Evolutionary conservation across 495 filamentous ascomycete genomes (phyloP), one percentile per base, ranked within the genome.

Genomic region (Chaetomium fimeti): DNA sequence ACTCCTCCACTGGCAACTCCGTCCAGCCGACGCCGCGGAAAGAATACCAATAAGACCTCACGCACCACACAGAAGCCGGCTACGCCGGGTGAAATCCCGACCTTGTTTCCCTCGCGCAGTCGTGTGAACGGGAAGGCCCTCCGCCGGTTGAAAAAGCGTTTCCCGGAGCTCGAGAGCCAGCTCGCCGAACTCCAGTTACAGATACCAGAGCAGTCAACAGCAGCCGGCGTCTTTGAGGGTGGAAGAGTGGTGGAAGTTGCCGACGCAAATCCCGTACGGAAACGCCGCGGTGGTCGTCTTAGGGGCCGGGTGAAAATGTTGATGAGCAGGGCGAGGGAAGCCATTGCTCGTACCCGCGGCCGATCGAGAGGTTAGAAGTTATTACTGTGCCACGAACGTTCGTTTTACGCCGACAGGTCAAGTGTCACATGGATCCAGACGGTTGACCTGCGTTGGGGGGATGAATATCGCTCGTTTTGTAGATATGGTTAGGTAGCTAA

Each of bases 301-400:
- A 69, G 61, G 52, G 63, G 63, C 22, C 65, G 72, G 2, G 61
- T 72, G 61, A 60, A 59, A 13, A 62, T 45, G 58, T 74, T 66
- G 71, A 57, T 74, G 58, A 67, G 64, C 56, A 59, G 42, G 16
- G 68, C 63, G 1, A 69, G 66, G 43, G 66, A 67, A 40, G 66
- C 67, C 6, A 28, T 72, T 13, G 40, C 63, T 48, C 65, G 64
- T n/a, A 69, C 51, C 7, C 28, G 51, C 3, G n/a, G 12, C 15
- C 32, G 32, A 1, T 11, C 12, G 22, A 28, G 55, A 27, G 8
- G 43, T 27, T 24, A 4, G n/a, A 25, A 29, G 16, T 56, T 6
- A 38, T n/a, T 40, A 0, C 45, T 25, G 49, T 18, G 25, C 6
- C 20, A 1, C 32, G 12, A 36, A 36, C 32, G 12, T 9, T 36